A percentile compares a stretch with the other conserved stretches of the same genome.
Conservation (phyloP, 306 rosid genomes). For the Vachellia collinsii region DNA sequence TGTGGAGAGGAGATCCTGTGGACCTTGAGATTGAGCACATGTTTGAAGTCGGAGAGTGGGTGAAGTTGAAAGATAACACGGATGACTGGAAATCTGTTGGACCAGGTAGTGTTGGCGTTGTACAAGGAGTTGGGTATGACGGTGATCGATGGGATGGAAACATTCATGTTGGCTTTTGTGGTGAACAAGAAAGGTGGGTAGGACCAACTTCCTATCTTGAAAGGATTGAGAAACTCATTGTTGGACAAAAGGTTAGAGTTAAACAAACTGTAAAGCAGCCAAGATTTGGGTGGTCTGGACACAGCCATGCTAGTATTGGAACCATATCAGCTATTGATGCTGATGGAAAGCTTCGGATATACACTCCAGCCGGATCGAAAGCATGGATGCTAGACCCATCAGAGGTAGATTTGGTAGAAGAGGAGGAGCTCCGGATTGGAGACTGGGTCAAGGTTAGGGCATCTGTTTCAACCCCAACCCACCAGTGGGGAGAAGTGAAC, state of each 20-base stretch:
- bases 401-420: constrained; percentile 78
- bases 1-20: constrained; percentile 97
- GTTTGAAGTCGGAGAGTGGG: constrained; percentile 97
- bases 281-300: constrained; percentile 95
- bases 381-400: constrained; percentile 98
- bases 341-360: constrained; percentile 88
- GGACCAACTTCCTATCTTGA: constrained; percentile 80
- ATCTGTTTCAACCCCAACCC: constrained; percentile 81
- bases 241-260: constrained; percentile 40
- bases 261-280: constrained; percentile 74
- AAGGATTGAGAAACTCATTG: constrained; percentile 56
- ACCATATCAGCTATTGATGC: constrained; percentile 87
- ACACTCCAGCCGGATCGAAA: constrained; percentile 89
- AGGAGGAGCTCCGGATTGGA: constrained; percentile 77
- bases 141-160: constrained; percentile 79
- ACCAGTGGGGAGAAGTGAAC: constrained; percentile 98
- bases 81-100: constrained; percentile 78
- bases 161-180: constrained; percentile 78
- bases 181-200: constrained; percentile 95
- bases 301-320: constrained; percentile 77
- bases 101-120: constrained; percentile 87
- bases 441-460: constrained; percentile 87
- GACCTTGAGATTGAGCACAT: constrained; percentile 82
- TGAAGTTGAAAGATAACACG: constrained; percentile 67
- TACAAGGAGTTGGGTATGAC: constrained; percentile 86